These are phyloP conservation scores for Leccinum subgranulosum DNA, from an alignment of 768 basidiomycete species.

Conservation along the genomic window DNA sequence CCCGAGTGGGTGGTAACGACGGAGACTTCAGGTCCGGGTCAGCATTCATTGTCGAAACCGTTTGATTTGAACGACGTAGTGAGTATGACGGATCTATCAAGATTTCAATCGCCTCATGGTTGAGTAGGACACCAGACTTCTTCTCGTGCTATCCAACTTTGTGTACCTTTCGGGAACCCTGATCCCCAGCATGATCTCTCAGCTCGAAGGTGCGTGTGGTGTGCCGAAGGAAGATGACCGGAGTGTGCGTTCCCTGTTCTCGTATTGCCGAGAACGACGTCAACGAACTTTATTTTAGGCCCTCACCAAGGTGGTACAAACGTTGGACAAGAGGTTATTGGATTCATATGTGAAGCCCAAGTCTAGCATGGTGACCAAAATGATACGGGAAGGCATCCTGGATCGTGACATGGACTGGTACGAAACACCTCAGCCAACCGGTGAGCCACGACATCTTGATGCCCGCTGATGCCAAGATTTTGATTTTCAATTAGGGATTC, in stretches of 20 bases:
- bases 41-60: slow-evolving; percentile 25
- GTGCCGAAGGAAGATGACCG: slow-evolving; percentile 70
- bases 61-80: slow-evolving; percentile 65
- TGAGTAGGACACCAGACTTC: slow-evolving; percentile 76
- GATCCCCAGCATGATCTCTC: slow-evolving; percentile 76
- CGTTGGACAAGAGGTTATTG: slow-evolving; percentile 87
- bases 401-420: slow-evolving; percentile 88
- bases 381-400: slow-evolving; percentile 78
- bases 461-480: background rate
- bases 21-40: slow-evolving; percentile 10
- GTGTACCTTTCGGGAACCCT: slow-evolving; percentile 64
- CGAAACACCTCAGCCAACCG: slow-evolving; percentile 88
- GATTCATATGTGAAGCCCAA: slow-evolving; percentile 85
- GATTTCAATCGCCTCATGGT: background rate
- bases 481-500: slow-evolving; percentile 62
- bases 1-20: slow-evolving; percentile 50
- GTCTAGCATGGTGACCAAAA: slow-evolving; percentile 57
- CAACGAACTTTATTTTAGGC: slow-evolving; percentile 41
- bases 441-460: slow-evolving; percentile 39
- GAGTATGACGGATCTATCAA: slow-evolving; percentile 21
- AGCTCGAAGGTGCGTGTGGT: slow-evolving; percentile 76
- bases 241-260: slow-evolving; percentile 42
- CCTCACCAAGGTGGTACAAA: slow-evolving; percentile 70
- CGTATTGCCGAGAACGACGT: background rate
- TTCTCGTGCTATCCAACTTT: slow-evolving; percentile 90